phyloP scores from a whole-genome alignment of 2,329 filamentous ascomycete species.

The Colletotrichum tamarilloi region DNA sequence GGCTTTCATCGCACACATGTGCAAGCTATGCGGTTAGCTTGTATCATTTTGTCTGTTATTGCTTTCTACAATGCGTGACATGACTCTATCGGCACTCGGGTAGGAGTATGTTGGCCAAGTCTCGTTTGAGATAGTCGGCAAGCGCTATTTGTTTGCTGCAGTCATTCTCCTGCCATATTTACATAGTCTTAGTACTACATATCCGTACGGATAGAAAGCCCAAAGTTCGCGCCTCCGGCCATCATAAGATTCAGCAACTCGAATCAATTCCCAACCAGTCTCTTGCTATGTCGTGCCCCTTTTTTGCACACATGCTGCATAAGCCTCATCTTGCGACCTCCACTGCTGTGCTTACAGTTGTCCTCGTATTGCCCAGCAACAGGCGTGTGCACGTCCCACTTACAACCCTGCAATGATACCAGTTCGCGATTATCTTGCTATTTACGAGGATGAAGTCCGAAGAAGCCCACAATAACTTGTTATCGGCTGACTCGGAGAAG shows the following conservation, averaged over 20 bases:
- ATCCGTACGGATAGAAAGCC: background rate
- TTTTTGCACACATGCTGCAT: background rate
- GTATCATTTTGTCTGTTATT: too few species aligned
- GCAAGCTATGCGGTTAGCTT: background rate
- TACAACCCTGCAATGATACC: constrained; percentile 14
- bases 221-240: background rate
- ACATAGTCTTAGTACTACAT: too few species aligned
- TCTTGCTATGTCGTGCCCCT: background rate
- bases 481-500: constrained; percentile 15
- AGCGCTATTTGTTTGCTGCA: too few species aligned
- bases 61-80: too few species aligned
- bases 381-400: constrained; percentile 20
- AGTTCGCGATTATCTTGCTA: constrained; percentile 1
- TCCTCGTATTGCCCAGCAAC: constrained; percentile 27
- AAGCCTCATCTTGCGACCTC: constrained; percentile 3
- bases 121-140: too few species aligned
- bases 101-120: too few species aligned
- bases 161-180: too few species aligned
- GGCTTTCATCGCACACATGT: background rate
- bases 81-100: too few species aligned
- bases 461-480: constrained; percentile 15
- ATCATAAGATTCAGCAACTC: background rate
- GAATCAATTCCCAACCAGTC: background rate
- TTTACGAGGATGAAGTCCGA: constrained; percentile 16
- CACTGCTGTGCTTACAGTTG: background rate